Conservation (phyloP, 1,284 basidiomycete genomes). For the Chiua sp. region DNA sequence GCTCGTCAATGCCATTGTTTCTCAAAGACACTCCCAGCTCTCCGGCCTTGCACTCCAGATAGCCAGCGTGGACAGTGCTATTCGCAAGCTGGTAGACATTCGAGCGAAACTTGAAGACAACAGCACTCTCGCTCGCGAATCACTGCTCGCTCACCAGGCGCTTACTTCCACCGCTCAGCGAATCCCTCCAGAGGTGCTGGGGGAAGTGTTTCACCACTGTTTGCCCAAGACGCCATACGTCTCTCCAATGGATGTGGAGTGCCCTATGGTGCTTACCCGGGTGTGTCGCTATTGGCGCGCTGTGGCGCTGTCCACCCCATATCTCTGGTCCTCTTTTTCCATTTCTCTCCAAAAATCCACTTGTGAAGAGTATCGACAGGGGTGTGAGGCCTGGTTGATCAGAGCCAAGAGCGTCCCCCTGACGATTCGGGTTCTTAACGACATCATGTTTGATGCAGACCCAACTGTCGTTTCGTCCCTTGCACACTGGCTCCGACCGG, state of each 20-base stretch:
- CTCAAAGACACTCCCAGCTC: slow-evolving; percentile 25
- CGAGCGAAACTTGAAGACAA: slow-evolving; percentile 17
- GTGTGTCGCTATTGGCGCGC: slow-evolving; percentile 33
- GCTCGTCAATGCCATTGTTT: slow-evolving; percentile 22
- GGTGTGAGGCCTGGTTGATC: slow-evolving; percentile 32
- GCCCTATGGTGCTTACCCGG: slow-evolving; percentile 31
- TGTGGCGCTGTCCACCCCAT: slow-evolving; percentile 32
- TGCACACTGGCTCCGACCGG: slow-evolving; percentile 28
- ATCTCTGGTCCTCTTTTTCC: slow-evolving; percentile 32
- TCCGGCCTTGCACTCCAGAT: slow-evolving; percentile 22
- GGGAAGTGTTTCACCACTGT: slow-evolving; percentile 44
- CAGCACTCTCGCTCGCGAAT: slow-evolving; percentile 18
- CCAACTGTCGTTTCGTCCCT: slow-evolving; percentile 3
- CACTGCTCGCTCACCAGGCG: slow-evolving; percentile 23
- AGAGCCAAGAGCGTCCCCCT: slow-evolving; percentile 36
- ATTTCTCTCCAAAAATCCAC: slow-evolving; percentile 20
- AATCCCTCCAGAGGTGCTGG: slow-evolving; percentile 43
- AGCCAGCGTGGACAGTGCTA: slow-evolving; percentile 15
- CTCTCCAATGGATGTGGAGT: slow-evolving; percentile 27
- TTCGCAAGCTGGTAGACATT: slow-evolving; percentile 25
- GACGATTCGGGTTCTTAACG: slow-evolving; percentile 34
- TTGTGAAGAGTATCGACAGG: slow-evolving; percentile 16
- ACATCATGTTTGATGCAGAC: slow-evolving; percentile 15
- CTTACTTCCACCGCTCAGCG: slow-evolving; percentile 32
- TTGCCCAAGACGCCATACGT: slow-evolving; percentile 34